Evolutionary conservation across 768 basidiomycete species (phyloP), one percentile per base, ranked within the genome.

Genomic region (Macrolepiota dolichaula): DNA sequence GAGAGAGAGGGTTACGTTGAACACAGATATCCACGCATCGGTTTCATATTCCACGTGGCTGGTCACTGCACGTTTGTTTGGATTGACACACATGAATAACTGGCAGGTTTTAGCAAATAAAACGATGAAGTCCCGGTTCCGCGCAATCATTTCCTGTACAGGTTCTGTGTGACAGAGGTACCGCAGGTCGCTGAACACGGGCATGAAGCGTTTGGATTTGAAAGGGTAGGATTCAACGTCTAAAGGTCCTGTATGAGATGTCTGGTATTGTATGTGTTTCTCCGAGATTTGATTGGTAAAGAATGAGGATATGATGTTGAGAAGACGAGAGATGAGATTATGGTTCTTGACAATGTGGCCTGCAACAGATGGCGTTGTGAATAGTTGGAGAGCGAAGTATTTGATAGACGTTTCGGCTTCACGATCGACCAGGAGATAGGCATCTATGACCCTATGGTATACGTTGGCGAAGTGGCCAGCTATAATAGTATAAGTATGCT

Each of bases 391-490:
- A 15, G 93, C 91, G 63, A 96, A 92, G 70, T 94, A 94, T 68
- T 96, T 91, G 77, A 98, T 90, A 15, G 92, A 95, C 6, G 93
- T 94, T 70, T 99, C 97, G 0, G 92, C 89, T 71, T 99, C 96
- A 12, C 96, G 85, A 67, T 98, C 97, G 22, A 91, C 85, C 49
- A 96, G 85, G 9, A 98, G 85, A 74, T 96, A 98, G 1, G 93
- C 85, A 66, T 96, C 92, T 66, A 96, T 90, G 52, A 98, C 80
- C 6, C 88, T 82, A 59, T 88, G 88, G 73, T 98, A 99, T 10
- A 93, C 86, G 56, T 82, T 83, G 0, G 92, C 89, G 71, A 95
- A 94, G 66, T 89, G 91, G 4, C 88, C 85, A 11, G 92, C 94
- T 95, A 24, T 7, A 66, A 27, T 27, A 54, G 29, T 32, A 50